phyloP scores from a whole-genome alignment of 768 basidiomycete genomes.

The Podaxis sp. region DNA sequence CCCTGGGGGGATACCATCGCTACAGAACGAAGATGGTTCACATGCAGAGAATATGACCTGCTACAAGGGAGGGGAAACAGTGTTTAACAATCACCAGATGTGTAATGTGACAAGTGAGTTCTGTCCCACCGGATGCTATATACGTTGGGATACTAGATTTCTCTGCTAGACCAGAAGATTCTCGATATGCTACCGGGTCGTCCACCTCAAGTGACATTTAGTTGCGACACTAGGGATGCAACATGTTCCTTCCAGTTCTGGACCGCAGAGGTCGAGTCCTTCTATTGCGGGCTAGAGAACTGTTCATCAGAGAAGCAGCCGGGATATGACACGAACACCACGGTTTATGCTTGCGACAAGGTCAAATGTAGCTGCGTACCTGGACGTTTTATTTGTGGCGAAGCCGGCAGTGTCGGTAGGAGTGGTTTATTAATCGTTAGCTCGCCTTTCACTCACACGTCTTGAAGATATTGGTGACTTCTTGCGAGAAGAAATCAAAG shows the following conservation, averaged over 20 bases:
- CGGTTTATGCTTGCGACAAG: slow-evolving; percentile 76
- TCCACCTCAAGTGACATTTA: slow-evolving; percentile 95
- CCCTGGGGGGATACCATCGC: slow-evolving; percentile 24
- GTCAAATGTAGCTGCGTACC: slow-evolving; percentile 94
- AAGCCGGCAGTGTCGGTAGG: slow-evolving; percentile 89
- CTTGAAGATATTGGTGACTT: slow-evolving; percentile 89
- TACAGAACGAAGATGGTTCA: slow-evolving; percentile 11
- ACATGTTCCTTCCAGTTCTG: slow-evolving; percentile 97
- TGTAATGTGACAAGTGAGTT: slow-evolving; percentile 95
- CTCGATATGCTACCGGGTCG: slow-evolving; percentile 87
- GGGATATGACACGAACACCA: slow-evolving; percentile 69
- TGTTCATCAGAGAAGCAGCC: slow-evolving; percentile 52
- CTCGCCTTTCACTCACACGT: not conserved
- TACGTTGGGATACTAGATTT: not conserved
- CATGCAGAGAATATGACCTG: slow-evolving; percentile 70
- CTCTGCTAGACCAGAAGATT: slow-evolving; percentile 82
- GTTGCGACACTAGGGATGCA: slow-evolving; percentile 63
- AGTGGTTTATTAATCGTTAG: slow-evolving; percentile 16
- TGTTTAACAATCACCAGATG: slow-evolving; percentile 97
- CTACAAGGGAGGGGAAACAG: slow-evolving; percentile 89
- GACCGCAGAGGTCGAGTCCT: slow-evolving; percentile 92
- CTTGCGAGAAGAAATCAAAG: slow-evolving; percentile 83
- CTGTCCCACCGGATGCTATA: not conserved
- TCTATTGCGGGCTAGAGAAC: slow-evolving; percentile 84
- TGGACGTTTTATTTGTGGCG: slow-evolving; percentile 91